Percentiles rank a stretch among this genome's conserved stretches.
phyloP scores from a whole-genome alignment of 1,284 basidiomycete species.

The Rhodotorula sp. region DNA sequence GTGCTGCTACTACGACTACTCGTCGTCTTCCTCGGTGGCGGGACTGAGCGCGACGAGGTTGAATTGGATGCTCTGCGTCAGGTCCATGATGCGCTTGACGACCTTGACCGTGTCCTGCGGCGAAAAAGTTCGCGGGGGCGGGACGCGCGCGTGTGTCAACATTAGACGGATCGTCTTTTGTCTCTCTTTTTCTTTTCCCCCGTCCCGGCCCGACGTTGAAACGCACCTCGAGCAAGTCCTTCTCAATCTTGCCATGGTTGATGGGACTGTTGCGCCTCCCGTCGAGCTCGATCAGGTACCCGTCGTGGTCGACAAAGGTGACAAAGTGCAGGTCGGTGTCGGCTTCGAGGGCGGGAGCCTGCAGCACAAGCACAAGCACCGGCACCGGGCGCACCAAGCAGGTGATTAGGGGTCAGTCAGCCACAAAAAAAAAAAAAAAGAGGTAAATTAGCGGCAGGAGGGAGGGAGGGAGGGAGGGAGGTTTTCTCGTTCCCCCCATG shows the following conservation, averaged over 20 bases:
- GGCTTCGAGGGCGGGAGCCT: slow-evolving; percentile 50
- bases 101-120: slow-evolving; percentile 33
- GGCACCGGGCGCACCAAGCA: neutral
- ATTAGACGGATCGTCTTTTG: too few relatives aligned
- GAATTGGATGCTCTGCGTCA: slow-evolving; percentile 36
- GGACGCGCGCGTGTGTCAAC: too few relatives aligned
- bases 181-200: too few relatives aligned
- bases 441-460: neutral
- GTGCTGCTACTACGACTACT: neutral
- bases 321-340: slow-evolving; percentile 80
- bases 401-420: too few relatives aligned
- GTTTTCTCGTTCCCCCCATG: neutral
- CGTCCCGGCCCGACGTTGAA: neutral
- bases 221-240: slow-evolving; percentile 33
- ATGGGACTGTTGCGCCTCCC: slow-evolving; percentile 71
- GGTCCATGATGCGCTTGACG: slow-evolving; percentile 34
- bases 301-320: slow-evolving; percentile 64
- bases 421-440: too few relatives aligned
- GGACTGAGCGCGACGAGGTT: slow-evolving; percentile 38
- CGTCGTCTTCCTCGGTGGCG: slow-evolving; percentile 25
- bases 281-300: slow-evolving; percentile 74
- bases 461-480: neutral
- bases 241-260: slow-evolving; percentile 60
- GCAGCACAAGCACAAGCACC: neutral
- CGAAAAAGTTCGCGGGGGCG: neutral